Base-by-base conservation (phyloP, 495 filamentous ascomycete genomes). In the Hyaloscypha variabilis region DNA sequence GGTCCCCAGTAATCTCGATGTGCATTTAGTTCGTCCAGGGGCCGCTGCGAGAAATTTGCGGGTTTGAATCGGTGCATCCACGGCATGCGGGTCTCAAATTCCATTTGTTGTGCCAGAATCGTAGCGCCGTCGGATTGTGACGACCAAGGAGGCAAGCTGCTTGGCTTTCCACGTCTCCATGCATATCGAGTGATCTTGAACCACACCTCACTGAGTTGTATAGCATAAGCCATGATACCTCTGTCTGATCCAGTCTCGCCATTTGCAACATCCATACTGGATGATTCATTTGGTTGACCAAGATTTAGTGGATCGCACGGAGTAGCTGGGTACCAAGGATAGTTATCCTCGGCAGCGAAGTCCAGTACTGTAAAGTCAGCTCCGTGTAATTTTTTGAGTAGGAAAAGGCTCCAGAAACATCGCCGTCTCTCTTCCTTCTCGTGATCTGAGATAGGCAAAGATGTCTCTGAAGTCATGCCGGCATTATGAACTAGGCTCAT, bases 381-480 rank as follows among this genome's bases (percentile, higher is more conserved):
- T 4, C 78, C 79, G 29, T 83, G 80, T 1, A 83, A 73, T 24
- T 77, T 70, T 50, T 79, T 81, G 29, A 83, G 71, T 10, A 83
- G 73, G 64, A 74, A 83, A 21, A 83, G 77, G 25, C 79, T 79
- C 80, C 80, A 83, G 36, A 81, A 83, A 54, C 80, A 83, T 28
- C 80, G 72, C 42, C 79, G 65, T 25, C 80, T 75, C 57, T 83
- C 80, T 64, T 82, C 80, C 8, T 73, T 77, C 11, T 67, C 50
- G 6, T 71, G 52, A 2, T 49, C 57, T 24, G 68, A 72, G 13
- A 72, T 60, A 10, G 56, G 17, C 2, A 64, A 25, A 13, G 73
- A 69, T 21, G 75, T 63, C 64, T 81, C 79, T 3, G 67, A 68
- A 4, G 71, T 77, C 10, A 83, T 69, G 63, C 78, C 77, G 25